Conservation (phyloP, 1,284 basidiomycete genomes). For the Tylopilus sp. region DNA sequence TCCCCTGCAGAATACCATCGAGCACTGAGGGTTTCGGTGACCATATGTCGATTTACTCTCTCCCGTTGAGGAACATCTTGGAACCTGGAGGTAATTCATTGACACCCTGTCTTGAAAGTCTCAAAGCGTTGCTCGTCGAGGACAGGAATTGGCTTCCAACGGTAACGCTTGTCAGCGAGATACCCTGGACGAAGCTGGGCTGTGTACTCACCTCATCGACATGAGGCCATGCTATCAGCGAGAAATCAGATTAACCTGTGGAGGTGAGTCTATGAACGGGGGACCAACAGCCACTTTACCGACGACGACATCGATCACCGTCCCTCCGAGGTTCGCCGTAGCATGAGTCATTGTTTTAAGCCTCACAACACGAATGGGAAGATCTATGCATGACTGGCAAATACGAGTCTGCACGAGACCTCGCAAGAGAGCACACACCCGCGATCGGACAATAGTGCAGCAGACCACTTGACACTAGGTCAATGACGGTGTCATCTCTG, state of each 20-base stretch:
- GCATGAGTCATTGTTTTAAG: slow-evolving; percentile 20
- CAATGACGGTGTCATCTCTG: too few species aligned
- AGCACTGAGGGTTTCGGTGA: not conserved
- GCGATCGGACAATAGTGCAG: too few species aligned
- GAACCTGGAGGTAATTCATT: slow-evolving; percentile 44
- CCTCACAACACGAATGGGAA: too few species aligned
- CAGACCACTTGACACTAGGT: too few species aligned
- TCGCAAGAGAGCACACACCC: too few species aligned
- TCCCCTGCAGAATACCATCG: slow-evolving; percentile 23
- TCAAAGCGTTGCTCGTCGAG: slow-evolving; percentile 57
- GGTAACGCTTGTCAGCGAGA: not conserved
- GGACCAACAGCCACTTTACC: slow-evolving; percentile 35
- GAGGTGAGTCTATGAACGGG: not conserved
- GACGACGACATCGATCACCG: slow-evolving; percentile 23
- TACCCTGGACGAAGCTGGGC: not conserved
- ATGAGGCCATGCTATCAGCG: slow-evolving; percentile 23
- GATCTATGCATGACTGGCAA: too few species aligned
- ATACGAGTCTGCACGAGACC: too few species aligned
- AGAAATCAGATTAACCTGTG: not conserved
- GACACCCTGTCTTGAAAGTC: slow-evolving; percentile 60
- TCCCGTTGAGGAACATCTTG: slow-evolving; percentile 49
- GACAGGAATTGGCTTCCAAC: slow-evolving; percentile 18
- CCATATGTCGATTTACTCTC: slow-evolving; percentile 26
- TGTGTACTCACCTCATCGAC: slow-evolving; percentile 19
- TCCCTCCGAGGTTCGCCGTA: slow-evolving; percentile 34